Conservation (phyloP, 495 filamentous ascomycete species). For the Aspergillus diversus region DNA sequence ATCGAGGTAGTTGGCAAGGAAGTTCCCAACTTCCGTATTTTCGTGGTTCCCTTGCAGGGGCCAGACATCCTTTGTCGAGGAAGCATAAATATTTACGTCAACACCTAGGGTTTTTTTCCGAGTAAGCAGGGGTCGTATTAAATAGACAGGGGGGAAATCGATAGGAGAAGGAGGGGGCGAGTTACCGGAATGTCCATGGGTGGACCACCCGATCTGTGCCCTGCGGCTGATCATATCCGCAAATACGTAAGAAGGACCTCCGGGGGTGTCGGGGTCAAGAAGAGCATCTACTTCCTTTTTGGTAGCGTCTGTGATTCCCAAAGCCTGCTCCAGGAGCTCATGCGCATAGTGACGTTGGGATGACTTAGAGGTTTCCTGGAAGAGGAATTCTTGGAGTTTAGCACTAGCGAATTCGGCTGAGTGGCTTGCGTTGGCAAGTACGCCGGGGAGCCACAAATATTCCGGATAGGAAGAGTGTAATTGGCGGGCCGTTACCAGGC, state of each 20-base stretch:
- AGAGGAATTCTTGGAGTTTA: slow-evolving; percentile 61
- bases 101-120: slow-evolving; percentile 51
- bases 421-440: slow-evolving; percentile 79
- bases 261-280: slow-evolving; percentile 51
- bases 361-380: slow-evolving; percentile 26
- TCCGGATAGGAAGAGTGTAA: slow-evolving; percentile 67
- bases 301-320: slow-evolving; percentile 76
- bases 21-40: slow-evolving; percentile 89
- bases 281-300: slow-evolving; percentile 71
- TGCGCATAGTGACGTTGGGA: slow-evolving; percentile 57
- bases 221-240: slow-evolving; percentile 83
- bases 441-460: slow-evolving; percentile 85
- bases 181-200: slow-evolving; percentile 79
- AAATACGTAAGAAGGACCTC: slow-evolving; percentile 61
- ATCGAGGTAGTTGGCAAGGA: slow-evolving; percentile 76
- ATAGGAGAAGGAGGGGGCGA: slow-evolving; percentile 4
- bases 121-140: slow-evolving; percentile 23
- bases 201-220: slow-evolving; percentile 90
- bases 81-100: slow-evolving; percentile 91
- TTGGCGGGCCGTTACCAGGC: slow-evolving; percentile 78
- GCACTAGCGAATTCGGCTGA: slow-evolving; percentile 70
- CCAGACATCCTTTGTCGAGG: slow-evolving; percentile 48
- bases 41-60: slow-evolving; percentile 82
- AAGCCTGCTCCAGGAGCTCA: slow-evolving; percentile 61
- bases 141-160: background rate